Percentiles rank a stretch among this genome's conserved stretches.
Conservation (phyloP, 345 rosid species). For the Hibiscus trionum region DNA sequence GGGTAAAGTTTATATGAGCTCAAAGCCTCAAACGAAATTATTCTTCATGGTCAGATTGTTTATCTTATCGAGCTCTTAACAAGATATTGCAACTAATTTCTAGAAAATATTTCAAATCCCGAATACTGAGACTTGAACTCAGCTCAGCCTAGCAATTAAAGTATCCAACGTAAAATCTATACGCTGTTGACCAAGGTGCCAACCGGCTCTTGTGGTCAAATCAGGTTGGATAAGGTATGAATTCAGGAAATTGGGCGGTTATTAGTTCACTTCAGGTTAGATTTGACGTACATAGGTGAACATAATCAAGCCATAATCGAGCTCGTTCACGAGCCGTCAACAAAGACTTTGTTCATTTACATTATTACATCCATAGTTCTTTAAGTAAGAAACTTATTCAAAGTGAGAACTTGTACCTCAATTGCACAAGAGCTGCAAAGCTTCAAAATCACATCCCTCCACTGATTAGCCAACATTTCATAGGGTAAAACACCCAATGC, state of each 20-base stretch:
- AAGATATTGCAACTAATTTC: neutral
- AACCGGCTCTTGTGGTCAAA: neutral
- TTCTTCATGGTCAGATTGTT: neutral
- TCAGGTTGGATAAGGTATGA: neutral
- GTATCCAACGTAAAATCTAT: neutral
- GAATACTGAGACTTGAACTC: no score
- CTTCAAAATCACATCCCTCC: conserved; percentile 65
- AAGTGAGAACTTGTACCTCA: conserved; percentile 45
- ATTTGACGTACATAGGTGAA: neutral
- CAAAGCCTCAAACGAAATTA: neutral
- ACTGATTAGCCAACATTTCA: conserved; percentile 48
- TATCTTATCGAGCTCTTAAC: neutral
- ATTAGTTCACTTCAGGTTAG: neutral
- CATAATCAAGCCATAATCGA: neutral
- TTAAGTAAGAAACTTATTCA: neutral
- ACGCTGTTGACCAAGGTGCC: neutral
- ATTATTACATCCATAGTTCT: neutral
- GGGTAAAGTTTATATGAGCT: neutral
- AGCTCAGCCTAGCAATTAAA: neutral
- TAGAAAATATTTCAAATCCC: neutral
- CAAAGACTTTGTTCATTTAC: neutral
- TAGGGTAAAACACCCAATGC: conserved; percentile 77
- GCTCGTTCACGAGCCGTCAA: neutral
- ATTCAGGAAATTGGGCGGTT: neutral
- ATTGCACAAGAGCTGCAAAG: conserved; percentile 63